Evolutionary conservation across 75 land plant species (phyloP), one percentile per base, ranked within the genome.

Genomic region (Adiantum capillusveneris): DNA sequence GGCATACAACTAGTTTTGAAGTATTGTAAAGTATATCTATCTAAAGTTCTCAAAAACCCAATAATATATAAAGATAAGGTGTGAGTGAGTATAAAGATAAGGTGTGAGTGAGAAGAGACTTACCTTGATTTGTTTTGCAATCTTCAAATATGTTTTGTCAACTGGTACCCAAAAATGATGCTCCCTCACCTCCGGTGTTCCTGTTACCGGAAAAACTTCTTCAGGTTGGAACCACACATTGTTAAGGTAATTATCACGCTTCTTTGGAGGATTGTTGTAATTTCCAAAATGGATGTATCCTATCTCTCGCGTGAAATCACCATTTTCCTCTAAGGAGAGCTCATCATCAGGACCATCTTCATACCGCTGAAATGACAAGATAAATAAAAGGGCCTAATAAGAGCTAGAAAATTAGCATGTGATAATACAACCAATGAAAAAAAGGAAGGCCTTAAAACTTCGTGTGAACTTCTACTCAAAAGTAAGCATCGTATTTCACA

Each of bases 221-320:
- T 84, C 88, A 13, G 88, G 81, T 57, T 84, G 88, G 57, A 67
- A 77, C 88, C 88, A 84, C 0, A 78, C 71, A 53, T 62, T 81
- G 58, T 75, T 81, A 18, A 84, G 52, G 13, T 71, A 64, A 44
- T 84, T 84, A 11, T 29, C 36, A 1, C 21, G 60, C 6, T 72
- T 77, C 48, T 65, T 58, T 16, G 7, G 11, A 0, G 88, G 85
- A 1, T 68, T 52, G 34, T 53, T 73, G 59, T 66, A 81, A 22
- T 68, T 34, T 11, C 85, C 59, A 44, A 84, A 55, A 0, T 66
- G 50, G 0, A 84, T 60, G 63, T 75, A 62, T 11, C 84, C 84
- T 59, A 78, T 30, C 36, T 58, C 30, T 26, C 88, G 65, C 2
- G 88, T 81, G 53, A 65, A 84, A 56, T 78, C 81, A 43, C 84